Conservation (phyloP, 306 rosid species). For the Casuarina cunninghamiana region DNA sequence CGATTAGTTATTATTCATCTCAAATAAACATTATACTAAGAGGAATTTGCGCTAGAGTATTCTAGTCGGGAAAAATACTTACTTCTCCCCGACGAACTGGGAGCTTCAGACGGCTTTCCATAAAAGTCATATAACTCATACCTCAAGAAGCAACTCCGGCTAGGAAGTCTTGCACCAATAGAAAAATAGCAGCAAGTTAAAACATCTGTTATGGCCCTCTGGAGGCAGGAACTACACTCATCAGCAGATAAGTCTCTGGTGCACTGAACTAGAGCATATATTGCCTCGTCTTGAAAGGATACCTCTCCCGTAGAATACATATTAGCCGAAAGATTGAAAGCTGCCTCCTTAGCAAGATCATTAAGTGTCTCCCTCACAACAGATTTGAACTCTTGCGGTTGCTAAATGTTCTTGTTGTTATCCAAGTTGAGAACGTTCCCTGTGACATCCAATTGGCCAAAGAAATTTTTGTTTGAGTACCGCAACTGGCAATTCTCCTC, state of each 20-base stretch:
- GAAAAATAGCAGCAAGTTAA: conserved; percentile 38
- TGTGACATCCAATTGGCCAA: conserved; percentile 37
- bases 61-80: conserved; percentile 7
- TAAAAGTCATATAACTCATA: conserved; percentile 60
- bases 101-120: conserved; percentile 19
- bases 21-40: not conserved
- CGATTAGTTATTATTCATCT: not conserved
- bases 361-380: conserved; percentile 38
- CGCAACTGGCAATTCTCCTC: conserved; percentile 59
- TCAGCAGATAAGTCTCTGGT: conserved; percentile 49
- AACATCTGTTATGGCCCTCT: conserved; percentile 39
- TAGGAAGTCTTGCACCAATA: conserved; percentile 57
- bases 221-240: conserved; percentile 48
- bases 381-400: conserved; percentile 32
- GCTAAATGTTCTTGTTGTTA: conserved; percentile 36
- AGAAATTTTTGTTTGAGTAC: conserved; percentile 49
- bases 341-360: conserved; percentile 36
- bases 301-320: conserved; percentile 46
- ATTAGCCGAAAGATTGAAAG: conserved; percentile 34
- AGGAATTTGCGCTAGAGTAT: not conserved
- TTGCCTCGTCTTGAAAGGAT: conserved; percentile 26
- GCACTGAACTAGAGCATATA: conserved; percentile 66
- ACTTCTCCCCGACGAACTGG: conserved; percentile 34
- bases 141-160: conserved; percentile 61
- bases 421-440: conserved; percentile 24